A percentile compares a stretch with the other conserved stretches of the same genome.
Conservation (phyloP, 768 basidiomycete species). For the Mycena vitilis region DNA sequence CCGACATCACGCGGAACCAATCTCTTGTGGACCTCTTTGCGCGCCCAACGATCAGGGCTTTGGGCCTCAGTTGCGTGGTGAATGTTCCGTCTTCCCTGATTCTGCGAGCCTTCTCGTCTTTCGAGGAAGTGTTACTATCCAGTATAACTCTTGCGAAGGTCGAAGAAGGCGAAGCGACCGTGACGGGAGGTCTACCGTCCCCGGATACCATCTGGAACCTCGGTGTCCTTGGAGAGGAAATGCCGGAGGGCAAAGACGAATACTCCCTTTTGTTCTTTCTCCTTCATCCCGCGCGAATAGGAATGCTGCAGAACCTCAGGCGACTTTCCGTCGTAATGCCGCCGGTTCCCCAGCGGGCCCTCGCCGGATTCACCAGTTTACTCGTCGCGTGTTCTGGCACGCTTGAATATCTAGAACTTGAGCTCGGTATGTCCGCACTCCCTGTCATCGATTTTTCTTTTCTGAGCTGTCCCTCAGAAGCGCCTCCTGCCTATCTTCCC, state of each 20-base stretch:
- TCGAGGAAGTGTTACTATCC: constrained; percentile 6
- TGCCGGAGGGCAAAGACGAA: neutral
- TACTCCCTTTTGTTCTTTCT: neutral
- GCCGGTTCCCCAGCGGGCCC: neutral
- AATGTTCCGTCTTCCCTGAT: constrained; percentile 5
- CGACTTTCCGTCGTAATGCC: constrained; percentile 6
- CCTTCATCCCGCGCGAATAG: neutral
- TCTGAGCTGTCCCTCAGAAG: neutral
- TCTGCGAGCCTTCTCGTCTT: neutral
- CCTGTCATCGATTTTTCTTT: neutral
- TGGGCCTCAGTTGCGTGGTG: neutral
- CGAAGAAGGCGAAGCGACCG: too few relatives aligned
- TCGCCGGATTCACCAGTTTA: neutral
- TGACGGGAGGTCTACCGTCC: too few relatives aligned
- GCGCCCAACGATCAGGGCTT: neutral
- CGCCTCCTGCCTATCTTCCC: neutral
- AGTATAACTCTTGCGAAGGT: neutral
- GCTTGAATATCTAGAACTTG: constrained; percentile 2
- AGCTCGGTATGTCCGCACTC: constrained; percentile 7
- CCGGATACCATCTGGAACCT: too few relatives aligned
- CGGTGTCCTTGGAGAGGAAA: neutral
- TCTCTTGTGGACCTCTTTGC: constrained; percentile 13
- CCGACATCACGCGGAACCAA: constrained; percentile 7
- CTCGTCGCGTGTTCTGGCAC: constrained; percentile 2
- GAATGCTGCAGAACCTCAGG: neutral